phyloP scores from a whole-genome alignment of 805 yeast genomes.

The Monosporozyma solicola region DNA sequence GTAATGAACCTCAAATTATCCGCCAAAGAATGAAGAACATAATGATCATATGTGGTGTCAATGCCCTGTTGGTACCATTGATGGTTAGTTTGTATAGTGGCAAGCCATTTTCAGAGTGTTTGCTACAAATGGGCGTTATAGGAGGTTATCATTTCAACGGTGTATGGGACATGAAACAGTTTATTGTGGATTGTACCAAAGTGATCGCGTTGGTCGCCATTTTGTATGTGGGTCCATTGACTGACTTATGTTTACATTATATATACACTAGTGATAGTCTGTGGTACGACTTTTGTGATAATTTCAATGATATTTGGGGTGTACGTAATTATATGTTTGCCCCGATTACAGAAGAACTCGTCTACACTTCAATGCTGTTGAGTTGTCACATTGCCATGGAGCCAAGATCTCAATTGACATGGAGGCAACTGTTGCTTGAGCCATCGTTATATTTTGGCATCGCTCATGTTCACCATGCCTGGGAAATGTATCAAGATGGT shows the following conservation, averaged over 20 bases:
- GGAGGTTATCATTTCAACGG: slow-evolving; percentile 17
- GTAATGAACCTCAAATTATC: slow-evolving; percentile 27
- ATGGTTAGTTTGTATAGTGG: slow-evolving; percentile 2
- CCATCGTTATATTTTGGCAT: slow-evolving; percentile 28
- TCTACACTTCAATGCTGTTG: slow-evolving; percentile 27
- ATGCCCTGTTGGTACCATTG: slow-evolving; percentile 17
- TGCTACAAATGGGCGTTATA: slow-evolving; percentile 17
- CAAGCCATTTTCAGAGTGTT: slow-evolving; percentile 6
- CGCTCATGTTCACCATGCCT: slow-evolving; percentile 30
- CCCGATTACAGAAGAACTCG: slow-evolving; percentile 29
- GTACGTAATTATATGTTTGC: slow-evolving; percentile 27
- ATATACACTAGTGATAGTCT: slow-evolving; percentile 5
- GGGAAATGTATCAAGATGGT: slow-evolving; percentile 18
- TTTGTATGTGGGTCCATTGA: slow-evolving; percentile 22
- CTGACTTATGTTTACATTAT: slow-evolving; percentile 17
- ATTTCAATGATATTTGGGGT: slow-evolving; percentile 24
- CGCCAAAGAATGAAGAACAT: slow-evolving; percentile 20
- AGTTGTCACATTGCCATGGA: slow-evolving; percentile 12
- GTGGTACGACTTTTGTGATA: slow-evolving; percentile 10
- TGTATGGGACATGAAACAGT: slow-evolving; percentile 7
- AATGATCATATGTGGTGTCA: slow-evolving; percentile 8
- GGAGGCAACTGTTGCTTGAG: slow-evolving; percentile 12
- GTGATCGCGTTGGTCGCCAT: slow-evolving; percentile 10
- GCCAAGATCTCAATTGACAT: slow-evolving; percentile 3
- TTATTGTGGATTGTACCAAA: slow-evolving; percentile 11